Base-by-base conservation (phyloP, 1,139 yeast genomes). In the Trichomonascaceae sp. region DNA sequence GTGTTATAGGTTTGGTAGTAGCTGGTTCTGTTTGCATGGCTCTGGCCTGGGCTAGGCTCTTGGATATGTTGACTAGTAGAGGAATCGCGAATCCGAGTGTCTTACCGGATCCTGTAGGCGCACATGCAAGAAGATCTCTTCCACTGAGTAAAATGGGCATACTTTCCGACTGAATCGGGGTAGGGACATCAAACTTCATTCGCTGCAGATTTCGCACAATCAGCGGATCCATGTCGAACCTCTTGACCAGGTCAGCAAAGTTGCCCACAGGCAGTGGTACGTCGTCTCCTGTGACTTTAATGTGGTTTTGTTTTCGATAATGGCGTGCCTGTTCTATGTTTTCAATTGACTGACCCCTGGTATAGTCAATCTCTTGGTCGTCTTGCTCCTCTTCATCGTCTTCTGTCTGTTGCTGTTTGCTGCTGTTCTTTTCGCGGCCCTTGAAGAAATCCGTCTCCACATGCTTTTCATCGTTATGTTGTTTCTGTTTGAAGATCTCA, bases 61-160 rank as follows among this genome's bases (percentile, higher is more conserved):
- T 45, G 15, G 51, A 54, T 4, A 44, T 48, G 16, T 48, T 44
- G 37, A 50, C 54, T 13, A 89, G 59, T 45, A 87, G 51, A 2
- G 98, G 98, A 13, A 85, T 71, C 37, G 80, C 64, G 54, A 80
- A 89, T 30, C 96, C 95, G 33, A 85, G 63, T 0, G 95, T 82
- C 54, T 84, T 84, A 61, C 95, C 95, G 4, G 93, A 79, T 45
- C 95, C 95, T 0, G 95, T 84, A 28, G 94, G 95, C 0, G 95
- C 94, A 64, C 93, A 80, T 1, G 92, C 93, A 37, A 84, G 64
- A 31, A 84, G 52, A 50, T 84, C 94, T 40, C 89, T 68, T 17
- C 64, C 65, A 33, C 68, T 63, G 33, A 81, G 60, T 23, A 81
- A 60, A 14, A 73, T 61, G 1, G 95, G 94, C 26, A 85, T 75